A percentile compares a stretch with the other conserved stretches of the same genome.
Evolutionary conservation across 208 protist species (phyloP).

Genomic region (Trichomonas vaginalis): DNA sequence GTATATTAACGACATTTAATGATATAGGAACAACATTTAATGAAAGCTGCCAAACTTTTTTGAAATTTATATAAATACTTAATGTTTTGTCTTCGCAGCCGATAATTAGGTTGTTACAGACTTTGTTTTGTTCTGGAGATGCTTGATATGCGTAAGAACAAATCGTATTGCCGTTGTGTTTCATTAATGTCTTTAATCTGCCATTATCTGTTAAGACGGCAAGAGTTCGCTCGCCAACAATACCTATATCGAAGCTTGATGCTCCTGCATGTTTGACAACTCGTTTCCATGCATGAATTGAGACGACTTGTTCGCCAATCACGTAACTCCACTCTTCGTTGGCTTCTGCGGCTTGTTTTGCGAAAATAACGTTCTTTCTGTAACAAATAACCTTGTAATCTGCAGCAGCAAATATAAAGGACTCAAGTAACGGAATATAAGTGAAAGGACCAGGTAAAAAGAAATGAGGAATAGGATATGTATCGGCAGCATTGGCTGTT

Average conservation of each 20-base stretch:
- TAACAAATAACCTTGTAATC: conserved; percentile 1
- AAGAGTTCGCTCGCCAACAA: not conserved
- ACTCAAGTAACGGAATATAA: not conserved
- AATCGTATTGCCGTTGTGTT: not conserved
- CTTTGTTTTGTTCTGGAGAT: not conserved
- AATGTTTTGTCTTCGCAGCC: not conserved
- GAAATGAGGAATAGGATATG: not conserved
- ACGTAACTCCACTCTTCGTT: conserved; percentile 1
- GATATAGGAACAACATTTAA: not conserved
- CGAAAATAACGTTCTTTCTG: not conserved
- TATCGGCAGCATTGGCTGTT: not conserved
- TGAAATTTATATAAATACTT: not conserved
- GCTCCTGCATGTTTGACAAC: not conserved
- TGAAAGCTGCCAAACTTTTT: not conserved
- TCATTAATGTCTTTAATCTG: not conserved
- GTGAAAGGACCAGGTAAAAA: not conserved
- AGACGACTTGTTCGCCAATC: not conserved
- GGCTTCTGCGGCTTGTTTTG: not conserved
- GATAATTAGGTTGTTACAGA: not conserved
- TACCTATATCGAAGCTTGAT: not conserved
- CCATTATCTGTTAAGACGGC: not conserved
- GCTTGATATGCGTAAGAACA: not conserved
- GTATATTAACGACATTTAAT: not conserved
- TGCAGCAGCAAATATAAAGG: not conserved
- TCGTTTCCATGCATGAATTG: not conserved